phyloP scores from a whole-genome alignment of 78 protist species.

The Dictyostelium capitatum region DNA sequence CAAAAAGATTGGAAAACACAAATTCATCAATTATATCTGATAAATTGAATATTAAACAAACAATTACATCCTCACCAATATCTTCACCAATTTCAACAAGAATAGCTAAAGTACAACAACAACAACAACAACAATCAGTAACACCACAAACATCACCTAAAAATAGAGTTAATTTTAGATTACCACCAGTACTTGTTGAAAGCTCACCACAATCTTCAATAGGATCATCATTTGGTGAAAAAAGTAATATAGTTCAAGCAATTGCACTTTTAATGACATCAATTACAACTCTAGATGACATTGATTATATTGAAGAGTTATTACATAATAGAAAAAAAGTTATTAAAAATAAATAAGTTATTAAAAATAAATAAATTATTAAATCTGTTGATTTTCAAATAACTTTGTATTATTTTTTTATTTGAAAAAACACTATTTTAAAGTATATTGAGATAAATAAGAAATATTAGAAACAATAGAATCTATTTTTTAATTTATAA shows the following conservation, averaged over 20 bases:
- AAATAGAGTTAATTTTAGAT: constrained; percentile 1
- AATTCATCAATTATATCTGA: neutral
- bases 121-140: neutral
- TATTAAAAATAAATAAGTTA: neutral
- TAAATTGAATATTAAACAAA: no score
- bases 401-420: no score
- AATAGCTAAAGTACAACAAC: neutral
- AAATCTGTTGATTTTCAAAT: no score
- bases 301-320: neutral
- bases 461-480: no score
- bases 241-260: neutral
- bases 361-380: no score
- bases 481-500: no score
- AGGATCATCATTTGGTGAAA: neutral
- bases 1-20: neutral
- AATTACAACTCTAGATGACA: neutral
- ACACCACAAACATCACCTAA: neutral
- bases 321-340: neutral
- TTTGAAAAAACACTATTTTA: no score
- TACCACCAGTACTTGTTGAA: neutral
- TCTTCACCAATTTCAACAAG: neutral
- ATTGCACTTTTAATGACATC: neutral
- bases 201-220: neutral
- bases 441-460: no score
- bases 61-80: neutral